Evolutionary conservation across 2,329 filamentous ascomycete genomes (phyloP), one percentile per base, ranked within the genome.

Genomic region (Endoconidiophora laricicola): DNA sequence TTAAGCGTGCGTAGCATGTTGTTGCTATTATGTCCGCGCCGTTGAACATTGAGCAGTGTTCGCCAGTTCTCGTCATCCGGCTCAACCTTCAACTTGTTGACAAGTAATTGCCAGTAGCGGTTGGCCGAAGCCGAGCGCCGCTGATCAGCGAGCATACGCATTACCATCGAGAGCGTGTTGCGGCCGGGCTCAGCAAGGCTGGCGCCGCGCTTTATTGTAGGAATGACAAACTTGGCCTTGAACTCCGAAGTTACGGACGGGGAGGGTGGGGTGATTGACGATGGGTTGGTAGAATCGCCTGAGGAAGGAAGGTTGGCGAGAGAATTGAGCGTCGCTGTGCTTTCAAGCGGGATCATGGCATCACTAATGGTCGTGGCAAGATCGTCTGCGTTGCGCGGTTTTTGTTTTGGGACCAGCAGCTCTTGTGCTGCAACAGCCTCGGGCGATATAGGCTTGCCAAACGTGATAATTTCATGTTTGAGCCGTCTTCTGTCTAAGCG

Each of bases 81-180:
- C 2, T 67, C 60, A 53, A 95, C 65, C 60, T 78, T 72, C 6
- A 37, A 14, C 10, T 70, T 63, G 2, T 69, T 61, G 5, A 81
- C 83, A 52, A 95, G 67, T 4, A 81, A 60, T 16, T 81, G 68
- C 88, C 88, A 96, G 63, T 95, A 96, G 29, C 71, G 71, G 48
- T 73, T 65, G n/a, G 78, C 83, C n/a, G 74, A 64, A 12, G 73
- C 71, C 6, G 76, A 75, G 48, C 75, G 71, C 47, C 74, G 72
- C 29, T 79, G 72, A 29, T 74, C 70, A 10, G 71, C 65, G 47
- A 86, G 75, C 5, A 80, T 73, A 43, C 76, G 68, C 40, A 94
- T 63, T 18, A 93, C 60, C 42, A 93, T 63, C 1, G 81, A 81
- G 2, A 98, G 72, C 2, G 73, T 71, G 56, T 79, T 79, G 38